Conservation (phyloP, 164 flowering plant species). For the Vitis rotundifolia region DNA sequence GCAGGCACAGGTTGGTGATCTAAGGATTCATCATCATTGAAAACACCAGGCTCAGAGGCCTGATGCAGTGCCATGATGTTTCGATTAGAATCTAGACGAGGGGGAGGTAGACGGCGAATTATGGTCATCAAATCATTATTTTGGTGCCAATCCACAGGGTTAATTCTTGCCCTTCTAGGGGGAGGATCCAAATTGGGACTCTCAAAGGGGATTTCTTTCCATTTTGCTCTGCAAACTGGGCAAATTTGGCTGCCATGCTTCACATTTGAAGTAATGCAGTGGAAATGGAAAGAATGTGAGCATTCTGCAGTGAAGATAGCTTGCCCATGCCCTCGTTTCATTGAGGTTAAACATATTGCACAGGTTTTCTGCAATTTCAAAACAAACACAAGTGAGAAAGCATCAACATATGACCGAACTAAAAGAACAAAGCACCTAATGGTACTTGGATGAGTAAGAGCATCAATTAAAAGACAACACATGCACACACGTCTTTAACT, state of each 20-base stretch:
- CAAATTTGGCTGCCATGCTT: slow-evolving; percentile 68
- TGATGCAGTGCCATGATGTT: slow-evolving; percentile 26
- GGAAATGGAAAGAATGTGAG: slow-evolving; percentile 72
- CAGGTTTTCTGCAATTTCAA: slow-evolving; percentile 48
- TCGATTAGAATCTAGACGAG: slow-evolving; percentile 28
- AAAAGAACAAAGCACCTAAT: not conserved
- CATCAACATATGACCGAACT: not conserved
- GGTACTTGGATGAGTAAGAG: not conserved
- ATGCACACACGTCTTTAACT: too few relatives aligned
- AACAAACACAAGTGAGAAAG: not conserved
- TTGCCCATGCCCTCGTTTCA: slow-evolving; percentile 59
- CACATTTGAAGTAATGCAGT: slow-evolving; percentile 66
- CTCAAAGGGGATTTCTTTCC: slow-evolving; percentile 64
- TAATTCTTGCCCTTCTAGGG: slow-evolving; percentile 31
- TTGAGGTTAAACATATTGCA: slow-evolving; percentile 56
- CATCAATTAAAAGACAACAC: not conserved
- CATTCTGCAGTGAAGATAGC: slow-evolving; percentile 75
- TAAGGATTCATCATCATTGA: slow-evolving; percentile 53
- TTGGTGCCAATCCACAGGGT: slow-evolving; percentile 39
- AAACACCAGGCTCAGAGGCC: slow-evolving; percentile 48
- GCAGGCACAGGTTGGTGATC: slow-evolving; percentile 19
- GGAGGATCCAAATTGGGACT: slow-evolving; percentile 36
- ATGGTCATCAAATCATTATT: slow-evolving; percentile 41
- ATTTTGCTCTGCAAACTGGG: slow-evolving; percentile 65
- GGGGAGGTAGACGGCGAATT: slow-evolving; percentile 37